phyloP scores from a whole-genome alignment of 768 basidiomycete genomes.

The Galerina sulciceps region DNA sequence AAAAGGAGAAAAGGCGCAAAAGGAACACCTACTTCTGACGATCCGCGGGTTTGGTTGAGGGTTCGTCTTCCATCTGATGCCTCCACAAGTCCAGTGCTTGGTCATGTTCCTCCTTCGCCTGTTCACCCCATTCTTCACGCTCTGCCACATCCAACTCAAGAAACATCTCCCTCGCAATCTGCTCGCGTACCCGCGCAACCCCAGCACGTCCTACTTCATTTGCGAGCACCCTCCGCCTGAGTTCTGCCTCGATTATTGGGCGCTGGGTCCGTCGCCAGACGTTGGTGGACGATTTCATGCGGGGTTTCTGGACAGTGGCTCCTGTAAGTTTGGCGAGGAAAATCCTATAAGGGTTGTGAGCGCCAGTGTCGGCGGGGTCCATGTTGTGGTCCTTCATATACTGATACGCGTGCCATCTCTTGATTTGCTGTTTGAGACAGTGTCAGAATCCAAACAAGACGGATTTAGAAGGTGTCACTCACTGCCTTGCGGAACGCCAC shows the following conservation, averaged over 20 bases:
- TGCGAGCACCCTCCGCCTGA: neutral
- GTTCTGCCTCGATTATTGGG: neutral
- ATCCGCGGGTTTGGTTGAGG: conserved; percentile 6
- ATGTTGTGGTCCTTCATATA: neutral
- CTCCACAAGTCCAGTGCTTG: conserved; percentile 3
- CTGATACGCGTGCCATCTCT: neutral
- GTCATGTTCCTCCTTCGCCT: conserved; percentile 2
- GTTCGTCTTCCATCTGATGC: neutral
- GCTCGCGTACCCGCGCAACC: neutral
- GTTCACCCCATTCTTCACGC: neutral
- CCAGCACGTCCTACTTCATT: neutral
- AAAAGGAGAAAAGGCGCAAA: neutral
- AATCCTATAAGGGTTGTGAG: neutral
- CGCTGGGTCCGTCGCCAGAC: conserved; percentile 3
- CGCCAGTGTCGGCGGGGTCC: conserved; percentile 1
- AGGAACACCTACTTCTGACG: conserved; percentile 12
- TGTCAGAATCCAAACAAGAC: neutral
- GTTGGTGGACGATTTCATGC: neutral
- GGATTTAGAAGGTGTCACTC: neutral
- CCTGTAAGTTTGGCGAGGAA: neutral
- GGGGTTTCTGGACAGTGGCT: neutral
- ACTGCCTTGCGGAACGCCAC: neutral
- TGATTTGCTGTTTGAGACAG: conserved; percentile 8
- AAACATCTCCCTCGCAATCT: conserved; percentile 2
- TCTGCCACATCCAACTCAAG: neutral